These are phyloP conservation scores for Prunus armeniaca DNA, from an alignment of 306 rosid species.

Conservation along the genomic window DNA sequence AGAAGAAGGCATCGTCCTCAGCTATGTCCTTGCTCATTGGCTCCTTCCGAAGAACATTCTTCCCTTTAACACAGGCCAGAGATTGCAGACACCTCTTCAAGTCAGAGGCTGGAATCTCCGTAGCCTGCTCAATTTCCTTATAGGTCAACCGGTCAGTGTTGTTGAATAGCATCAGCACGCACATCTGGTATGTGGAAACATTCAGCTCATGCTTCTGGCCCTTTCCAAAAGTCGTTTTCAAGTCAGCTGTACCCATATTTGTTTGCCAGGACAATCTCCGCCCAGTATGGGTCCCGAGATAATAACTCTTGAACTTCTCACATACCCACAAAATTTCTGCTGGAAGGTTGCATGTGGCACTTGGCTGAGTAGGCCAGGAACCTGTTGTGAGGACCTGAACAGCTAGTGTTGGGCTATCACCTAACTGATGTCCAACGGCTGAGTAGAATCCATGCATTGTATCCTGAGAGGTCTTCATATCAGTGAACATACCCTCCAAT, in stretches of 20 bases:
- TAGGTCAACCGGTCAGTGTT: constrained; percentile 60
- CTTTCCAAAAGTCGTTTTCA: constrained; percentile 72
- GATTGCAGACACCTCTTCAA: constrained; percentile 86
- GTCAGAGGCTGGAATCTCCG: constrained; percentile 71
- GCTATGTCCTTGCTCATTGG: constrained; percentile 84
- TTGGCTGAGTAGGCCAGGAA: constrained; percentile 84
- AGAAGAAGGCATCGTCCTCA: constrained; percentile 67
- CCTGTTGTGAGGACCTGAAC: constrained; percentile 82
- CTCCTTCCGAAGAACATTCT: constrained; percentile 82
- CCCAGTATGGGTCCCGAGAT: constrained; percentile 76
- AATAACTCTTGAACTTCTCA: constrained; percentile 65
- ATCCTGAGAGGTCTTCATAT: constrained; percentile 81
- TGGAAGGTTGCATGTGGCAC: constrained; percentile 72
- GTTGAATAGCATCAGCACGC: constrained; percentile 84
- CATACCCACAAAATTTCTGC: constrained; percentile 64
- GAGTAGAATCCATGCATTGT: constrained; percentile 72
- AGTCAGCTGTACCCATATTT: constrained; percentile 81
- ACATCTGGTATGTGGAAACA: constrained; percentile 88
- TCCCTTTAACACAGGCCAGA: constrained; percentile 78
- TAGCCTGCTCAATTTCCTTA: constrained; percentile 78
- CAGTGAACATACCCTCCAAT: constrained; percentile 83
- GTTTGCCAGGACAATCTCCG: constrained; percentile 87
- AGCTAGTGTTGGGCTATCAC: constrained; percentile 58
- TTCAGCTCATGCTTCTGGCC: constrained; percentile 80
- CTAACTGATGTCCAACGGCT: constrained; percentile 44